phyloP scores from a whole-genome alignment of 169 alveolate species.

The Plasmodium billcollinsi region DNA sequence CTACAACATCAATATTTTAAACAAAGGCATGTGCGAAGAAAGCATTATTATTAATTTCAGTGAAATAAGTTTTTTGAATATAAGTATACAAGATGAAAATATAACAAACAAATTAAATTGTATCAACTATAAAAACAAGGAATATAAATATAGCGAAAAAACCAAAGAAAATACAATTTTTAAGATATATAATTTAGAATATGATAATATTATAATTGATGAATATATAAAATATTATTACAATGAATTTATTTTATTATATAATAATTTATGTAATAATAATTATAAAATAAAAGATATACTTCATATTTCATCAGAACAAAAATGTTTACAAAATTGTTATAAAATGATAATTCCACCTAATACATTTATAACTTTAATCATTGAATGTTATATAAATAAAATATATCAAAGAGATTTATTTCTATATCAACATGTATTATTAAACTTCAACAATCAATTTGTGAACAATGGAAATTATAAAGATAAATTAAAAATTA shows the following conservation, averaged over 20 bases:
- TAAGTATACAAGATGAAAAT: neutral
- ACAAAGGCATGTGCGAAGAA: slow-evolving; percentile 66
- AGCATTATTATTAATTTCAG: slow-evolving; percentile 15
- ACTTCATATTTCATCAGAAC: slow-evolving; percentile 5
- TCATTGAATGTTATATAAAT: slow-evolving; percentile 26
- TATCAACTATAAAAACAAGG: slow-evolving; percentile 22
- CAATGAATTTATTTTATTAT: slow-evolving; percentile 18
- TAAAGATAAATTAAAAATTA: slow-evolving; percentile 17
- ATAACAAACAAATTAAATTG: slow-evolving; percentile 1
- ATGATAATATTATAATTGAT: slow-evolving; percentile 44
- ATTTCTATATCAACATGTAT: neutral
- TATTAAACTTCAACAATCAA: neutral
- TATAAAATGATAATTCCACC: slow-evolving; percentile 51
- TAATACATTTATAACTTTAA: slow-evolving; percentile 34
- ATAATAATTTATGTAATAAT: slow-evolving; percentile 16
- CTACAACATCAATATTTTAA: slow-evolving; percentile 28
- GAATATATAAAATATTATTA: slow-evolving; percentile 27
- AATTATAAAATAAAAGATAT: slow-evolving; percentile 10
- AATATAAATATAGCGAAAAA: slow-evolving; percentile 24
- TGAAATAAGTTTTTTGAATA: slow-evolving; percentile 4
- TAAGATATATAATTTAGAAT: slow-evolving; percentile 11
- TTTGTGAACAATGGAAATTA: neutral
- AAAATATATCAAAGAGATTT: slow-evolving; percentile 18
- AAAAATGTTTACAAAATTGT: neutral
- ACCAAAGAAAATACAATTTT: neutral